Percentiles rank a stretch among this genome's conserved stretches.
These are phyloP conservation scores for Camelina sativa DNA, from an alignment of 345 rosid genomes.

Conservation along the genomic window DNA sequence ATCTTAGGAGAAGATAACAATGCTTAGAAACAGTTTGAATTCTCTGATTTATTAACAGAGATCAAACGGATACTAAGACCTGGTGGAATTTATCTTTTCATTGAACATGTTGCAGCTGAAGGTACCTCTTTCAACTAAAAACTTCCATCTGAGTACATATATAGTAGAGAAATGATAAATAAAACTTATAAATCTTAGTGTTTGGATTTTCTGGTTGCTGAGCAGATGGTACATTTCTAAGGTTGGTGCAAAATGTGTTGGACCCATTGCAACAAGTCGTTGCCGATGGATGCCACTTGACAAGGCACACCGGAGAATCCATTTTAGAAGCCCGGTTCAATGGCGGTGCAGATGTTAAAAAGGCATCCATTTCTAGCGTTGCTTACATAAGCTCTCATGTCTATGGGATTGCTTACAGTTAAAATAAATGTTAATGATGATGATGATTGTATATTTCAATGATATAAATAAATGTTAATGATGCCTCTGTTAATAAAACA, in stretches of 20 bases:
- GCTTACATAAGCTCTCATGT: constrained; percentile 62
- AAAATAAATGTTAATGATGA: constrained; percentile 21
- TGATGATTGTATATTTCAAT: neutral
- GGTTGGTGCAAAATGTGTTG: constrained; percentile 59
- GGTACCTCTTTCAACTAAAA: constrained; percentile 44
- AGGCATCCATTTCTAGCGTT: constrained; percentile 47
- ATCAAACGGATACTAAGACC: constrained; percentile 79
- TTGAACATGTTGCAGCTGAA: constrained; percentile 90
- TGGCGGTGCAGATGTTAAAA: constrained; percentile 55
- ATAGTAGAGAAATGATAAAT: neutral
- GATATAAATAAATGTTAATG: neutral
- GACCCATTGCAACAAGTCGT: constrained; percentile 76
- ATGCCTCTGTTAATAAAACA: constrained; percentile 4
- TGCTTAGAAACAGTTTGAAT: neutral
- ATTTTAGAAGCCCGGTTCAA: constrained; percentile 65
- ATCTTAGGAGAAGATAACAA: neutral
- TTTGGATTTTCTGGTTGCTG: neutral
- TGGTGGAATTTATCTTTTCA: constrained; percentile 72
- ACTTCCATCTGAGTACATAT: neutral
- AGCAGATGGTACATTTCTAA: constrained; percentile 73
- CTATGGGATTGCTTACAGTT: constrained; percentile 71
- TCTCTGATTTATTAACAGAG: constrained; percentile 47
- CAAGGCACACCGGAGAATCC: constrained; percentile 63
- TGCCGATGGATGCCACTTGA: constrained; percentile 79
- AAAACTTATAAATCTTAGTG: neutral